Evolutionary conservation across 192 early-diverging fungal genomes (phyloP).

Genomic region (Linnemannia zychae): DNA sequence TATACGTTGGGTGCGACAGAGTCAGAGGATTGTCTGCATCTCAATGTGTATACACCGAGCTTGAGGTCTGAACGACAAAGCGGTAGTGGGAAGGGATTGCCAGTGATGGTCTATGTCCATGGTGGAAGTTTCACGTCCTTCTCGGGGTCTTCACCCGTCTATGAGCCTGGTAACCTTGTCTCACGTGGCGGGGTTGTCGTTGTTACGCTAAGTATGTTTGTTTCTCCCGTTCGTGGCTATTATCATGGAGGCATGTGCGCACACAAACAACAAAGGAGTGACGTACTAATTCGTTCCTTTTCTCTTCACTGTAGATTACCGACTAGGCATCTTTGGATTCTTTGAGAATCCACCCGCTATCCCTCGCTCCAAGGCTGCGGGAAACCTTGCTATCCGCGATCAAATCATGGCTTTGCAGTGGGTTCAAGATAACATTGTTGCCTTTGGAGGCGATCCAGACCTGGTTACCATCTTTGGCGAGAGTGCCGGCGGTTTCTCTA

Average conservation of each 20-base stretch:
- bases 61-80: slow-evolving; percentile 9
- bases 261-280: no score
- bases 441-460: slow-evolving; percentile 74
- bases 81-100: slow-evolving; percentile 13
- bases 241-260: background rate
- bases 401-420: slow-evolving; percentile 64
- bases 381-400: slow-evolving; percentile 21
- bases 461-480: slow-evolving; percentile 71
- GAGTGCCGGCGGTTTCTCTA: slow-evolving; percentile 25
- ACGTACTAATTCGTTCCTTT: background rate
- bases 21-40: slow-evolving; percentile 49
- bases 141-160: slow-evolving; percentile 16
- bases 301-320: slow-evolving; percentile 16
- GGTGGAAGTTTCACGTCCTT: slow-evolving; percentile 1
- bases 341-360: slow-evolving; percentile 17
- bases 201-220: slow-evolving; percentile 38
- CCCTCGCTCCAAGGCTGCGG: slow-evolving; percentile 15
- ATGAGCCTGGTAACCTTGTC: slow-evolving; percentile 48
- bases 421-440: slow-evolving; percentile 71
- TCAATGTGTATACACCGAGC: slow-evolving; percentile 47
- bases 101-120: slow-evolving; percentile 50
- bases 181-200: slow-evolving; percentile 52
- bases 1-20: background rate
- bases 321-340: slow-evolving; percentile 28
- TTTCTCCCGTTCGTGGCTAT: background rate